Conservation (phyloP, 2,329 filamentous ascomycete genomes). For the Xylariaceae sp. region DNA sequence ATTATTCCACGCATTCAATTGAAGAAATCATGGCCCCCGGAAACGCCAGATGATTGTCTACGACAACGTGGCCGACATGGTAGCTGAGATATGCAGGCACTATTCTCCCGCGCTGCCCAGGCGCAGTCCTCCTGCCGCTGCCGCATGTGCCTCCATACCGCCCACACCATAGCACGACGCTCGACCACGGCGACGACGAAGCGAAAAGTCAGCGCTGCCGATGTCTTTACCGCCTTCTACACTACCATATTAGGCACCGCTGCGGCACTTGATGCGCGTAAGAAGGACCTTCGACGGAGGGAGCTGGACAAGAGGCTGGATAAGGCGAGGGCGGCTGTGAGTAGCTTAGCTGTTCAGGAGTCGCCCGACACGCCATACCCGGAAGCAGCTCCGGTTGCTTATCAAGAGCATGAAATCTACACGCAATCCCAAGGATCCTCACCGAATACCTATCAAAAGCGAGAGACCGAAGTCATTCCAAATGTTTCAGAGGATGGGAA, state of each 20-base stretch:
- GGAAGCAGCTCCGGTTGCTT: too few species aligned
- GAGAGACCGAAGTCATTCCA: too few species aligned
- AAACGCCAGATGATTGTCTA: slow-evolving; percentile 2
- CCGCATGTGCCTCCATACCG: slow-evolving; percentile 52
- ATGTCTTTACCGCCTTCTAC: slow-evolving; percentile 63
- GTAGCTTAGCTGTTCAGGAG: too few species aligned
- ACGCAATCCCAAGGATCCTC: too few species aligned
- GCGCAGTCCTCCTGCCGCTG: slow-evolving; percentile 58
- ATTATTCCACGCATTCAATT: slow-evolving; percentile 7
- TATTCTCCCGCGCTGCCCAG: slow-evolving; percentile 65
- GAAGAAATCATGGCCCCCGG: slow-evolving; percentile 5
- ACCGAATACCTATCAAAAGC: too few species aligned
- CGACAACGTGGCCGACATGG: slow-evolving; percentile 1
- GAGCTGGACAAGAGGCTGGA: slow-evolving; percentile 60
- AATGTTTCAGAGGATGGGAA: background rate
- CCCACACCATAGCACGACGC: slow-evolving; percentile 45
- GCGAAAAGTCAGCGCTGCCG: slow-evolving; percentile 45
- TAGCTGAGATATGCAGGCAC: slow-evolving; percentile 55
- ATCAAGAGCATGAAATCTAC: too few species aligned
- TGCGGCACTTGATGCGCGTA: slow-evolving; percentile 55
- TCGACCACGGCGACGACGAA: slow-evolving; percentile 45
- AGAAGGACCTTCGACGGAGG: slow-evolving; percentile 53
- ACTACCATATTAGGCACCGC: slow-evolving; percentile 64
- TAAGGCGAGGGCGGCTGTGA: slow-evolving; percentile 41
- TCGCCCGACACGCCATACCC: too few species aligned